phyloP scores from a whole-genome alignment of 2,329 filamentous ascomycete species.

The Neonectria coccinea region DNA sequence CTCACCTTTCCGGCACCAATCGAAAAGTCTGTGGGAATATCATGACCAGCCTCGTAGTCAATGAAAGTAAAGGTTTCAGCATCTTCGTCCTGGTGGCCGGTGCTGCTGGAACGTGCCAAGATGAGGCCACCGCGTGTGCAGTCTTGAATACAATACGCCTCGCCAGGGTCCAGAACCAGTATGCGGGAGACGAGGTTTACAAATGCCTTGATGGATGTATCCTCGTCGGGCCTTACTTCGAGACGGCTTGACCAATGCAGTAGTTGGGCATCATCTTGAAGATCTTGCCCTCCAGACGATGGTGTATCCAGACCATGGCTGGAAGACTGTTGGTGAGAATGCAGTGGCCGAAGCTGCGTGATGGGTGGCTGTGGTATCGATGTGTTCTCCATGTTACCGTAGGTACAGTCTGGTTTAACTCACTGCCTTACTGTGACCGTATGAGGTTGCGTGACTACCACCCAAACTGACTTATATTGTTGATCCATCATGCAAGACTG shows the following conservation, averaged over 20 bases:
- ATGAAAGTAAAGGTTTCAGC: not conserved
- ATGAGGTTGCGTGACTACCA: not conserved
- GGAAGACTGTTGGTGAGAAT: slow-evolving; percentile 17
- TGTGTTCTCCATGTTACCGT: not conserved
- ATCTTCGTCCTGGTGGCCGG: not conserved
- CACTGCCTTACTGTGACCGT: not conserved
- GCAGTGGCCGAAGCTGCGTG: slow-evolving; percentile 35
- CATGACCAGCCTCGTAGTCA: not conserved
- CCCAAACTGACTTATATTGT: not conserved
- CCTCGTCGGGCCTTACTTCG: not conserved
- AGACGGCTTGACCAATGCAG: not conserved
- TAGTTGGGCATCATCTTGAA: not conserved
- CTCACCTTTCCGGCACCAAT: not conserved
- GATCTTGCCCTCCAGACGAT: not conserved
- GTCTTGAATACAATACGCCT: not conserved
- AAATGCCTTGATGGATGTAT: not conserved
- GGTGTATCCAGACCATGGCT: not conserved
- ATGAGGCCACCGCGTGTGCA: not conserved
- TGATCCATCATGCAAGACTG: not conserved
- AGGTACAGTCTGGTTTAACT: not conserved
- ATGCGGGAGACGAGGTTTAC: not conserved
- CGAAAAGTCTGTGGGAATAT: not conserved
- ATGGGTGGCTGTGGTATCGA: slow-evolving; percentile 24
- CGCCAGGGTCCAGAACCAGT: not conserved
- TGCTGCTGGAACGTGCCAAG: not conserved